Base-by-base conservation (phyloP, 306 rosid genomes). In the Ormosia emarginata region DNA sequence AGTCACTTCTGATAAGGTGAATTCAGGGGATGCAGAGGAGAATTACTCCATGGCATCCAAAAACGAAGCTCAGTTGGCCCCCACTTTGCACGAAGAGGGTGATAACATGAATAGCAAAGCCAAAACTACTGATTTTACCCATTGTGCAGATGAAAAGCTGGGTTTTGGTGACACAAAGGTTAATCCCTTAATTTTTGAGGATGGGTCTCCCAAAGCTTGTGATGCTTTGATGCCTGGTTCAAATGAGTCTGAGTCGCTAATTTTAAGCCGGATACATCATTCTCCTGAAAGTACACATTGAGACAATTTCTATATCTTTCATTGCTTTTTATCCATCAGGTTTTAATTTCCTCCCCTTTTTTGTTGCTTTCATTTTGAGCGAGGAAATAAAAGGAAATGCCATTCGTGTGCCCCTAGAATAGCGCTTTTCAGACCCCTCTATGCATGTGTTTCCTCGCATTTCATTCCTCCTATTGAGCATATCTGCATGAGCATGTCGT, bases 281-380 rank as follows among this genome's bases (percentile, higher is more conserved):
- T 96, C 98, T 90, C 96, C 99, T 91, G 99, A 96, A 96, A 96
- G 98, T 96, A 96, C 99, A 96, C 98, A 90, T 96, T 96, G 98
- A 96, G 97, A 96, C 99, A 93, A 87, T 96, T 92, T 93, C 92
- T 91, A 82, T 90, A 91, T 82, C 91, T 79, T 74, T 85, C 81
- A 82, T 86, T 86, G 83, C 88, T 75, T 77, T 86, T 85, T 82
- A 64, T 79, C 83, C 76, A 40, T 82, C 86, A 87, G 87, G 91
- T 85, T 82, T 82, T 78, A 67, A 75, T 88, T 79, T 68, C 85
- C 74, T 58, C 67, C 55, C 82, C 79, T 67, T 73, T 71, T 61
- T 66, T 85, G 87, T 85, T 82, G 85, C 87, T 71, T 79, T 79
- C 74, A 37, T 79, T 82, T 71, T 82, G 71, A 88, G 89, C 89